Evolutionary conservation across 2,329 filamentous ascomycete genomes (phyloP).

Genomic region (Xylaria sp.): DNA sequence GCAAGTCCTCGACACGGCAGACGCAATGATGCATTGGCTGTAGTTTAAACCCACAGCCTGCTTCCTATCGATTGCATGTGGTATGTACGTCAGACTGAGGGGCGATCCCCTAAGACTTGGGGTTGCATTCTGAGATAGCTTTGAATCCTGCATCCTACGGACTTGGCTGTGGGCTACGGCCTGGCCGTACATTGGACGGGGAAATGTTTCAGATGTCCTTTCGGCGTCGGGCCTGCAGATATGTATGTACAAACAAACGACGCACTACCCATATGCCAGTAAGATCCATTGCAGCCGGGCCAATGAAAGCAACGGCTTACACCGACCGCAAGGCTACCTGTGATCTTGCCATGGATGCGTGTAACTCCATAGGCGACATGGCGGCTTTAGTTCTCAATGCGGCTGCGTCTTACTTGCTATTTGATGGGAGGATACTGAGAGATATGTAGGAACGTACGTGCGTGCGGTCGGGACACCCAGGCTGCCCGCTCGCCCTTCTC

Average conservation of each 20-base stretch:
- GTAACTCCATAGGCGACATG: too few species aligned
- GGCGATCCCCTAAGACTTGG: conserved; percentile 13
- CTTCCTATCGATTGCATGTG: conserved; percentile 9
- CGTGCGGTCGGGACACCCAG: too few species aligned
- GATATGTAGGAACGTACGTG: too few species aligned
- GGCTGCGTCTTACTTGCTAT: too few species aligned
- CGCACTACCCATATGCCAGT: too few species aligned
- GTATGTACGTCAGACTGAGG: conserved; percentile 11
- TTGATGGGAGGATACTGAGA: too few species aligned
- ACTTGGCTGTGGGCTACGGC: not conserved
- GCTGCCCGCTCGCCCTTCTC: too few species aligned
- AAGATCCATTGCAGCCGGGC: not conserved
- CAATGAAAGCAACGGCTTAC: too few species aligned
- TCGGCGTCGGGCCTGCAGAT: conserved; percentile 2
- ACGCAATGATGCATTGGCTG: conserved; percentile 9
- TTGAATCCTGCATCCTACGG: conserved; percentile 21
- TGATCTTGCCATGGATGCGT: too few species aligned
- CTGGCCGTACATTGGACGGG: not conserved
- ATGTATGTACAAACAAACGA: too few species aligned
- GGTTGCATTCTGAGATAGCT: conserved; percentile 10
- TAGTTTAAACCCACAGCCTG: conserved; percentile 11
- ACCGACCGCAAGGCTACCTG: too few species aligned
- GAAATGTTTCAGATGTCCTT: conserved; percentile 1
- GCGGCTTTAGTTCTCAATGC: too few species aligned
- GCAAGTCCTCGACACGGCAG: conserved; percentile 9